A percentile compares a stretch with the other conserved stretches of the same genome.
These are phyloP conservation scores for Backusella tuberculispora DNA, from an alignment of 192 early-diverging fungal species.

Conservation along the genomic window DNA sequence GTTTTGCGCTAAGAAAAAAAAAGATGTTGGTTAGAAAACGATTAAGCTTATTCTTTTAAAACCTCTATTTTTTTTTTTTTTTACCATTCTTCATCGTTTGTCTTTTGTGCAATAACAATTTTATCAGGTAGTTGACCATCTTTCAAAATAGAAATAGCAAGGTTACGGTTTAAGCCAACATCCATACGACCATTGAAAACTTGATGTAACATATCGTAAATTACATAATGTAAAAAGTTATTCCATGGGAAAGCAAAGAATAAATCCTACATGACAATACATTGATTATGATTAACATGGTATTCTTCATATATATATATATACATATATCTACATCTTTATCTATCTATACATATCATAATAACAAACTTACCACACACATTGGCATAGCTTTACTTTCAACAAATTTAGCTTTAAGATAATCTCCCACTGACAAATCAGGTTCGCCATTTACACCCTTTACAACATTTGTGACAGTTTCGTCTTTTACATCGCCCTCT, in stretches of 20 bases:
- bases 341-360: not conserved
- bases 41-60: not conserved
- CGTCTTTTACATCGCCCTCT: not conserved
- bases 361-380: slow-evolving; percentile 47
- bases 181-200: slow-evolving; percentile 91
- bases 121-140: slow-evolving; percentile 85
- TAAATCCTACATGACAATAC: slow-evolving; percentile 53
- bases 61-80: not conserved
- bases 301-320: not conserved
- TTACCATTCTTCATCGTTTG: slow-evolving; percentile 84
- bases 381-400: slow-evolving; percentile 66
- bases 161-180: slow-evolving; percentile 58
- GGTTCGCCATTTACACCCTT: slow-evolving; percentile 23
- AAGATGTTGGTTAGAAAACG: no score
- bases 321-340: no score
- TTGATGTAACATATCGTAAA: slow-evolving; percentile 99
- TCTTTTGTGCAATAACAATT: slow-evolving; percentile 83
- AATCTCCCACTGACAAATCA: slow-evolving; percentile 68
- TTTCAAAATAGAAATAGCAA: slow-evolving; percentile 71
- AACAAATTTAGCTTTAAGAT: slow-evolving; percentile 72
- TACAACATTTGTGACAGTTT: slow-evolving; percentile 12
- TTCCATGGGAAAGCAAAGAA: slow-evolving; percentile 98
- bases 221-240: slow-evolving; percentile 98
- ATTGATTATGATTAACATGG: not conserved
- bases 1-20: slow-evolving; percentile 59